Conservation (phyloP, 768 basidiomycete genomes). For the Termitomyces sp. region DNA sequence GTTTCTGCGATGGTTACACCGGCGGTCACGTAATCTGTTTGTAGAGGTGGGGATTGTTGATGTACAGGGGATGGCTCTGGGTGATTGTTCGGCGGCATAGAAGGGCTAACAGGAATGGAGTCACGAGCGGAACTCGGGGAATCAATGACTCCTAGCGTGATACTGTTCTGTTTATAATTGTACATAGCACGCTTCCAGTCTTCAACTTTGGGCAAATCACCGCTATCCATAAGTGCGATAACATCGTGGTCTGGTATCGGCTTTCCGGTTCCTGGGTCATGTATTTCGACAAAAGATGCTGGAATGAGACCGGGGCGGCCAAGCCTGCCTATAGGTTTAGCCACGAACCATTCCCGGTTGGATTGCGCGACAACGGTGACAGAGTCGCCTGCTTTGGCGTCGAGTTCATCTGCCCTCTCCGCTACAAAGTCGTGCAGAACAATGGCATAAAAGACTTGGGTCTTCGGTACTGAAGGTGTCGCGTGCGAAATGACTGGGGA, state of each 20-base stretch:
- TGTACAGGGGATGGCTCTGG: conserved; percentile 16
- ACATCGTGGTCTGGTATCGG: conserved; percentile 60
- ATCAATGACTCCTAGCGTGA: conserved; percentile 90
- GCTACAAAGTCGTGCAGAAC: conserved; percentile 94
- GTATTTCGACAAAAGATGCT: conserved; percentile 93
- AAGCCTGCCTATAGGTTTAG: conserved; percentile 92
- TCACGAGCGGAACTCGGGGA: conserved; percentile 25
- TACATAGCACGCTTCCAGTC: conserved; percentile 98
- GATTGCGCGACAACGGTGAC: conserved; percentile 98
- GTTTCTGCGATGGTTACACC: conserved; percentile 31
- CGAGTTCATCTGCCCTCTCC: conserved; percentile 95
- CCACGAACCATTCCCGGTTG: conserved; percentile 99
- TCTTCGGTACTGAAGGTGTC: conserved; percentile 28
- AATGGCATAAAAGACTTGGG: conserved; percentile 84
- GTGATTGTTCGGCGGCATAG: conserved; percentile 17
- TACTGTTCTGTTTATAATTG: conserved; percentile 93
- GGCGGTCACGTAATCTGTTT: conserved; percentile 14
- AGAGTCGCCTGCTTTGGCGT: conserved; percentile 88
- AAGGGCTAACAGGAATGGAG: conserved; percentile 40
- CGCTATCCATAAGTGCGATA: conserved; percentile 73
- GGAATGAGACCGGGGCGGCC: conserved; percentile 97
- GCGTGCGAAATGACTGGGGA: conserved; percentile 19
- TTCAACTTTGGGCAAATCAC: conserved; percentile 92
- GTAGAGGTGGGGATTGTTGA: conserved; percentile 24
- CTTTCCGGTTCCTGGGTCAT: conserved; percentile 83